Base-by-base conservation (phyloP, 2,329 filamentous ascomycete species). In the Ophiosphaerella herpotricha region DNA sequence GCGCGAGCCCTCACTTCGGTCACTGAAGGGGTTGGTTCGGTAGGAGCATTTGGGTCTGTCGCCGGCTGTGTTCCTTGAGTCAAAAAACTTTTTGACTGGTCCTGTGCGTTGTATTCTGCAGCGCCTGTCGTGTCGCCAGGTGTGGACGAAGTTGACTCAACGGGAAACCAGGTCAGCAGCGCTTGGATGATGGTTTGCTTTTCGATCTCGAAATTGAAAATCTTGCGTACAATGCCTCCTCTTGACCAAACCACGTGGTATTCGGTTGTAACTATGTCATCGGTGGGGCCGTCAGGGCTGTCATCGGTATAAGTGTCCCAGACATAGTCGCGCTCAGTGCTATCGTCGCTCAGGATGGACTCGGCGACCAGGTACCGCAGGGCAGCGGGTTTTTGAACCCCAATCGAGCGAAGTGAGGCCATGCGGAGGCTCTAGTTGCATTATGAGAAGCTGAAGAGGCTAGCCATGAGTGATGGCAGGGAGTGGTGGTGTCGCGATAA, bases 331-430 rank as follows among this genome's bases (percentile, higher is more conserved):
- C 84, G 80, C 23, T 83, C 74, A 14, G 83, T 75, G 3, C 89
- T 83, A 54, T 94, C 82, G 39, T 81, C 74, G 14, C 87, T 83
- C 2, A 97, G 79, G 35, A 96, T 82, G 50, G 85, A 83, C 74
- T 97, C 92, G 61, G 87, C 82, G 61, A 96, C 83, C 57, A 96
- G 86, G 78, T 94, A 91, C 55, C 85, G 85, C 57, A 97, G 81
- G 58, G 88, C 91, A 54, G 89, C 85, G 53, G 95, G 92, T 77
- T 89, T 86, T 78, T 97, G 93, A 68, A 96, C 81, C 73, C 94
- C 94, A 67, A 97, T 83, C 58, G 93, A 97, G 74, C 85, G 89
- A 76, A 97, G 85, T 70, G 89, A 86, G 63, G 93, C 93, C 95
- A 99, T 99, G 52, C 55, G 51, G 55, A 60, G 45, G 51, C 54